Evolutionary conservation across 2,329 filamentous ascomycete genomes (phyloP).

Genomic region (Diaporthe sp.): DNA sequence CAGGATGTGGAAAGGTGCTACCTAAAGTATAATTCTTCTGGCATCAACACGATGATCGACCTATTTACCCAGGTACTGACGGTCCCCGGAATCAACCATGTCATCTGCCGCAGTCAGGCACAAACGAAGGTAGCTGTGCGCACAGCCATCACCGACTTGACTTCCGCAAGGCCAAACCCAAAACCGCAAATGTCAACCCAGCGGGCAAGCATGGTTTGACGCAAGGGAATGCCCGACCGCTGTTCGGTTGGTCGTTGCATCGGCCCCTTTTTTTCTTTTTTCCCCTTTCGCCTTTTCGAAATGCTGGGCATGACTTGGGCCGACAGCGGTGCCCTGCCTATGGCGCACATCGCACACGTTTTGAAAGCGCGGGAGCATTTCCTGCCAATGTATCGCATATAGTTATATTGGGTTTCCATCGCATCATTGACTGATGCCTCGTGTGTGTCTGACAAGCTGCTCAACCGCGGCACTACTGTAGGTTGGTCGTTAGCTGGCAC

Average conservation of each 20-base stretch:
- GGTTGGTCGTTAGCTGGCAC: background rate
- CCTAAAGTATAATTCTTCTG: background rate
- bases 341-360: conserved; percentile 33
- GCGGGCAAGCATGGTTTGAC: conserved; percentile 18
- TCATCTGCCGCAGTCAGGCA: conserved; percentile 25
- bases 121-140: conserved; percentile 25
- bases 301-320: conserved; percentile 34
- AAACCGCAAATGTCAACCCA: conserved; percentile 31
- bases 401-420: conserved; percentile 28
- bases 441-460: conserved; percentile 21
- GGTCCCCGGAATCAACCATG: background rate
- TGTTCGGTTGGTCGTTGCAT: conserved; percentile 25
- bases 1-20: background rate
- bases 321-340: conserved; percentile 30
- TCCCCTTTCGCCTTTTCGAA: background rate
- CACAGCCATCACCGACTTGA: conserved; percentile 2
- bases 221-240: conserved; percentile 36
- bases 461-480: conserved; percentile 14
- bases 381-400: conserved; percentile 29
- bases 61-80: background rate
- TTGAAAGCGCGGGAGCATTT: conserved; percentile 22
- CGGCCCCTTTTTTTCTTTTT: conserved; percentile 11
- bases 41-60: background rate
- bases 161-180: conserved; percentile 22
- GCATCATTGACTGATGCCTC: conserved; percentile 30